Evolutionary conservation across 2,329 filamentous ascomycete species (phyloP).

Genomic region (Erysiphe neolycopersici): DNA sequence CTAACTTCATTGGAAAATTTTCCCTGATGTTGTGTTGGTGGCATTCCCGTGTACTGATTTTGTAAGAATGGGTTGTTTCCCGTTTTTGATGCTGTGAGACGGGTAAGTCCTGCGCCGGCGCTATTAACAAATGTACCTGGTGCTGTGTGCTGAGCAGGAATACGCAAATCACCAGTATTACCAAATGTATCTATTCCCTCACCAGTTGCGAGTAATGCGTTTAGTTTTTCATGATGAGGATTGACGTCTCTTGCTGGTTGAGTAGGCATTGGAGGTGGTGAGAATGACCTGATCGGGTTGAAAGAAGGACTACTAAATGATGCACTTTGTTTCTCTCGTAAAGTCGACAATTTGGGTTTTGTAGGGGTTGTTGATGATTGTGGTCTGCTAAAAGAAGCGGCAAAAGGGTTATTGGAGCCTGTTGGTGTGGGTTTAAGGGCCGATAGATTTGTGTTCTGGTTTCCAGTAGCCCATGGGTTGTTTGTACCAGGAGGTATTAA

Average conservation of each 20-base stretch:
- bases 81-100: constrained; percentile 28
- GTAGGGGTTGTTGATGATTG: constrained; percentile 25
- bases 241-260: constrained; percentile 20
- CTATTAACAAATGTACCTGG: constrained; percentile 94
- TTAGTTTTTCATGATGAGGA: constrained; percentile 50
- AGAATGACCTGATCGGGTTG: constrained; percentile 24
- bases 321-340: constrained; percentile 68
- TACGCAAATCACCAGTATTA: constrained; percentile 86
- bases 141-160: constrained; percentile 87
- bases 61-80: constrained; percentile 77
- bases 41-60: constrained; percentile 59
- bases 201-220: constrained; percentile 58
- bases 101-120: constrained; percentile 53
- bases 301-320: constrained; percentile 16
- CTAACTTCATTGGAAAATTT: constrained; percentile 12
- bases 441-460: constrained; percentile 22
- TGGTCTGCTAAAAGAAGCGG: constrained; percentile 38
- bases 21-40: constrained; percentile 25
- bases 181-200: constrained; percentile 95
- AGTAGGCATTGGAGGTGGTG: constrained; percentile 15
- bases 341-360: constrained; percentile 43
- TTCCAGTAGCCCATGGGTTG: constrained; percentile 66
- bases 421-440: constrained; percentile 62
- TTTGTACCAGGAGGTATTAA: constrained; percentile 57
- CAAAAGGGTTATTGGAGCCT: constrained; percentile 95